Conservation (phyloP, 2,329 filamentous ascomycete species). For the Septoria linicola region DNA sequence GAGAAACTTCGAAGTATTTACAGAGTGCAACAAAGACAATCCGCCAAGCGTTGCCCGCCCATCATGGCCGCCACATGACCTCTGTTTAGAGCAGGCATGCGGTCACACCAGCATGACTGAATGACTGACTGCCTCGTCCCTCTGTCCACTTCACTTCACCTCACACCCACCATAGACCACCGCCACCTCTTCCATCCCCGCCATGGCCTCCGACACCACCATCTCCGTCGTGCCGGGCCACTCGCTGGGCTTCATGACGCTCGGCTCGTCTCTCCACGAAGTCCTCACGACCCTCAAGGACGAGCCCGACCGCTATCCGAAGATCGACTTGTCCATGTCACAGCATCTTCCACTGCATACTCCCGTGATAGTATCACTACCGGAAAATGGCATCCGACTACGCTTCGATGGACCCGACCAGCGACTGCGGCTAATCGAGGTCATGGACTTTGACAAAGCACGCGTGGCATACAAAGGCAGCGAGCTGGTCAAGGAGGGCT, state of each 20-base stretch:
- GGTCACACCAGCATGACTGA: conserved; percentile 13
- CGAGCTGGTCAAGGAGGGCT: conserved; percentile 67
- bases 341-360: conserved; percentile 70
- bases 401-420: conserved; percentile 95
- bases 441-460: conserved; percentile 84
- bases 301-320: conserved; percentile 77
- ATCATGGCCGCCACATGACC: conserved; percentile 13
- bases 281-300: conserved; percentile 83
- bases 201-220: conserved; percentile 16
- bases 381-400: conserved; percentile 81
- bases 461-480: conserved; percentile 78
- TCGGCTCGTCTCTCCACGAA: conserved; percentile 90
- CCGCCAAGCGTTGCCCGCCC: conserved; percentile 1
- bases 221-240: conserved; percentile 30
- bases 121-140: background rate
- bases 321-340: conserved; percentile 79
- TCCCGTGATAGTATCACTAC: conserved; percentile 72
- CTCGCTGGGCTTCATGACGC: conserved; percentile 58
- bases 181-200: conserved; percentile 1
- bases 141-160: background rate
- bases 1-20: no score
- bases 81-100: conserved; percentile 8
- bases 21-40: no score
- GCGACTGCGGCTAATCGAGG: conserved; percentile 83
- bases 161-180: background rate